Conservation (phyloP, 1,139 yeast species). For the Hemisphaericaspora xylanilytica region DNA sequence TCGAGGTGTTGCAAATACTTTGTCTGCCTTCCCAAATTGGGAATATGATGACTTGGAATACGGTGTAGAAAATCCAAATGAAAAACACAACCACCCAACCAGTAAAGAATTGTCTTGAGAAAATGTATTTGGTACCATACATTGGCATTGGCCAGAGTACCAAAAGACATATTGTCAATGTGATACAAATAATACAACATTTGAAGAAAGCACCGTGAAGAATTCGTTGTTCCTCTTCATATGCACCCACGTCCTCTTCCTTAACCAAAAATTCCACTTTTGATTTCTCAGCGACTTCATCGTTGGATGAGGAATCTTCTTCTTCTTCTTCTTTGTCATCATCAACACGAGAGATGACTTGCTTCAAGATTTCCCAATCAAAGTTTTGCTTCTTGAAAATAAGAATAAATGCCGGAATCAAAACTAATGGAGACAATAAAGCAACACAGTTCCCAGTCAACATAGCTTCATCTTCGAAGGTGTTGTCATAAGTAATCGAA, state of each 20-base stretch:
- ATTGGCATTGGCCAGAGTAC: conserved; percentile 87
- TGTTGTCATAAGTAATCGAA: conserved; percentile 54
- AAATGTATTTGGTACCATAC: conserved; percentile 73
- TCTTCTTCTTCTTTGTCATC: conserved; percentile 60
- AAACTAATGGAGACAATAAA: conserved; percentile 66
- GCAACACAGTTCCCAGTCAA: conserved; percentile 85
- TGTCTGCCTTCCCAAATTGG: conserved; percentile 69
- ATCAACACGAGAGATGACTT: conserved; percentile 58
- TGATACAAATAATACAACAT: conserved; percentile 54
- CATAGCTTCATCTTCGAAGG: conserved; percentile 81
- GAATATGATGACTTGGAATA: conserved; percentile 53
- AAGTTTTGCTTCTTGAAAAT: conserved; percentile 67
- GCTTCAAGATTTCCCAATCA: conserved; percentile 60
- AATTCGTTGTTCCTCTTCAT: conserved; percentile 43
- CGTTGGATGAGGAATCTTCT: conserved; percentile 20
- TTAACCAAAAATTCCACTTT: conserved; percentile 35
- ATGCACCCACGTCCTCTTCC: conserved; percentile 35
- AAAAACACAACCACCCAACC: conserved; percentile 81
- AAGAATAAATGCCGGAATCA: conserved; percentile 65
- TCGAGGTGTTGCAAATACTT: conserved; percentile 57
- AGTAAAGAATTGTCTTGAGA: conserved; percentile 69
- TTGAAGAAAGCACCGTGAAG: conserved; percentile 51
- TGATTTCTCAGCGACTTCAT: conserved; percentile 35
- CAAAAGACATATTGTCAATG: conserved; percentile 58
- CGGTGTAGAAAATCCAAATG: conserved; percentile 65